Evolutionary conservation across 768 basidiomycete genomes (phyloP), one percentile per base, ranked within the genome.

Genomic region (Sarcomyxa edulis): DNA sequence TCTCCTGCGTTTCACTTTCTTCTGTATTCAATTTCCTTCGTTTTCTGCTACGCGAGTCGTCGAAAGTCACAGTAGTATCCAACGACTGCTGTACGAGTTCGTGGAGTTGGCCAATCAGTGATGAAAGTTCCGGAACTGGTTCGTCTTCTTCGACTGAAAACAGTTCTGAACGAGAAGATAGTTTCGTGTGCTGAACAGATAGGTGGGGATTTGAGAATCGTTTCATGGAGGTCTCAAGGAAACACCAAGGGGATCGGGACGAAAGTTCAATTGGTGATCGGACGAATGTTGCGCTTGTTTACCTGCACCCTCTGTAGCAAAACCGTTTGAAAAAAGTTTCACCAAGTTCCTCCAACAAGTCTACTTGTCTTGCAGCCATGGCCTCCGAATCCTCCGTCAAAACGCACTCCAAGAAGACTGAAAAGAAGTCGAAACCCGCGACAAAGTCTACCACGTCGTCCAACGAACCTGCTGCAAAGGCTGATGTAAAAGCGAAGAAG

Each of bases 181-280:
- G 33, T 29, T 64, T 48, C 6, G 58, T 49, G 1, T 53, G 44
- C 12, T 61, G 61, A 25, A 54, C 51, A 11, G 66, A 45, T 24
- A 58, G 51, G 58, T 74, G 69, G 9, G 74, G 74, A 52, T 76
- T 76, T 24, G 56, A 52, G 47, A 67, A 74, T 46, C 61, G 69
- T 34, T n/a, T n/a, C n/a, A n/a, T n/a, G n/a, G n/a, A n/a, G n/a
- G n/a, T n/a, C n/a, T n/a, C n/a, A n/a, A n/a, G n/a, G n/a, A n/a
- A n/a, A n/a, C n/a, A n/a, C n/a, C n/a, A n/a, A n/a, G n/a, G 62
- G 63, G 28, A 57, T 40, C 56, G 59, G 60, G 41, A 40, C 24
- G 40, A 32, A 36, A 35, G 14, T 44, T 52, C n/a, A n/a, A n/a
- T n/a, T n/a, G n/a, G n/a, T n/a, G n/a, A n/a, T n/a, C n/a, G n/a